Evolutionary conservation across 768 basidiomycete species (phyloP), one percentile per base, ranked within the genome.

Genomic region (Suillus cothurnatus): DNA sequence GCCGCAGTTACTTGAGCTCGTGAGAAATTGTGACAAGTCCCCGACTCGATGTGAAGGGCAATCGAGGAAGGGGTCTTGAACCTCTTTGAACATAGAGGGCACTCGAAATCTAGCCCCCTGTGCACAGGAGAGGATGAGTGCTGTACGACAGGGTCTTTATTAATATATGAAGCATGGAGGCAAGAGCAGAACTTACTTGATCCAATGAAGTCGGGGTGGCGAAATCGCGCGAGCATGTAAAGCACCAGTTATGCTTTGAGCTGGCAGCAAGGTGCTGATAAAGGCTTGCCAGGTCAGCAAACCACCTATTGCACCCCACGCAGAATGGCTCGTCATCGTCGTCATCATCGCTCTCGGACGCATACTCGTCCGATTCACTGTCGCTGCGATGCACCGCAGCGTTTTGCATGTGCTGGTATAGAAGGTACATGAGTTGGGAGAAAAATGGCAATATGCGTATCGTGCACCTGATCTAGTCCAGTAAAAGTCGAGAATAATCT

Each of bases 41-140:
- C 81, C 2, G 77, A 77, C 64, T 82, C 82, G 61, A 82, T 71
- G 66, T 83, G 82, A 14, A 72, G 69, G 2, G 79, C 76, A 7
- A 82, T 73, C 4, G 74, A 76, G 23, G 81, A 80, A 6, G 76
- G 71, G 19, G 72, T 21, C 26, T 59, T 59, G 26, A 59, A 59
- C 39, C 39, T 59, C 58, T 41, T 41, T 6, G 39, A 19, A 19
- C 58, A 39, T 11, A 59, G 26, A 41, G 58, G 58, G 6, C 58
- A 59, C 39, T 59, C 39, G 23, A 41, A 59, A 59, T 59, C 38
- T 11, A 26, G 19, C 6, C 26, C 39, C 6, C 11, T 41, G 19
- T 59, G 58, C 58, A 59, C 58, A 19, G 58, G 38, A 19, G 58
- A 59, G 26, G 58, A 26, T 21, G 58, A 39, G 58, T 59, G 58